Evolutionary conservation across 345 rosid species (phyloP).

Genomic region (Bruguiera sexangula): DNA sequence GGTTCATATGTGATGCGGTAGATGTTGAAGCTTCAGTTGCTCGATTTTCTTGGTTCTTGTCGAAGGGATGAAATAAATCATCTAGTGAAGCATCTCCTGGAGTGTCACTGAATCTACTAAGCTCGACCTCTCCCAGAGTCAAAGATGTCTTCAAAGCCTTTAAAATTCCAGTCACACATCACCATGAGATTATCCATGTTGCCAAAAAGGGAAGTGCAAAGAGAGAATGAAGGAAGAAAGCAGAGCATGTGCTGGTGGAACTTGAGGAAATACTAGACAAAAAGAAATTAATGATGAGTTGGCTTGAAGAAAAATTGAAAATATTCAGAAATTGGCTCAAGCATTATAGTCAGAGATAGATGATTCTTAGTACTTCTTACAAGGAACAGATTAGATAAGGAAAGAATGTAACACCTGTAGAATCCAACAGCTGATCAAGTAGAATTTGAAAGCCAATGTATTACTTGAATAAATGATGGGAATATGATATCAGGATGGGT

Average conservation of each 20-base stretch:
- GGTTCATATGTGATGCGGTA: conserved; percentile 57
- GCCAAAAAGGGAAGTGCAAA: background rate
- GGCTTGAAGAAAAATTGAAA: too few relatives aligned
- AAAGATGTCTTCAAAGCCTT: conserved; percentile 61
- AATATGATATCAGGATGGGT: too few relatives aligned
- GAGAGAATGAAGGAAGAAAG: background rate
- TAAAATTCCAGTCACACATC: conserved; percentile 19
- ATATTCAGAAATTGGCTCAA: too few relatives aligned
- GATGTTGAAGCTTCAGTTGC: conserved; percentile 83
- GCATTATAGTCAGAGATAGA: too few relatives aligned
- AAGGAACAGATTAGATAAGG: too few relatives aligned
- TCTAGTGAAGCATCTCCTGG: conserved; percentile 97
- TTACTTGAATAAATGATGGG: too few relatives aligned
- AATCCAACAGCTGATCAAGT: too few relatives aligned
- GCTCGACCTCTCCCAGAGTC: conserved; percentile 57
- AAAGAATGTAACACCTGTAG: too few relatives aligned
- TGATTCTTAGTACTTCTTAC: too few relatives aligned
- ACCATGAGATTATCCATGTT: conserved; percentile 9
- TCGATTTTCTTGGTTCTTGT: conserved; percentile 51
- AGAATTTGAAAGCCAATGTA: too few relatives aligned
- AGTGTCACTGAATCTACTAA: conserved; percentile 86
- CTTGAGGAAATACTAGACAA: too few relatives aligned
- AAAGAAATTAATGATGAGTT: too few relatives aligned
- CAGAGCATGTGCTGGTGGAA: background rate
- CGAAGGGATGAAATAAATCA: conserved; percentile 86